These are phyloP conservation scores for Lepiota subincarnata DNA, from an alignment of 768 basidiomycete genomes.

Conservation along the genomic window DNA sequence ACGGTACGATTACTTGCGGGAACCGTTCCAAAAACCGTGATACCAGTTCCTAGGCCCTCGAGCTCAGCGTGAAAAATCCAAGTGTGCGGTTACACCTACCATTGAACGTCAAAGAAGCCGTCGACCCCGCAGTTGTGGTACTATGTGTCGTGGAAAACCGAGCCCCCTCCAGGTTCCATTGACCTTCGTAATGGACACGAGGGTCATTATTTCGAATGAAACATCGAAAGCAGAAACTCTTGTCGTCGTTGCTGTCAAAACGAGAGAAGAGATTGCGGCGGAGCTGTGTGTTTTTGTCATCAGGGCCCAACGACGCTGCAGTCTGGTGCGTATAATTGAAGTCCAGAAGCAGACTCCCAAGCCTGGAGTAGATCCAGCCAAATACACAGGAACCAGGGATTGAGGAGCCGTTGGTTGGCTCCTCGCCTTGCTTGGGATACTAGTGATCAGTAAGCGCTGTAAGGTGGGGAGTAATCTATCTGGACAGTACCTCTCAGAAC, in stretches of 20 bases:
- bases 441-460: neutral
- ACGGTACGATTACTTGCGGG: conserved; percentile 31
- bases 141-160: conserved; percentile 32
- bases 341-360: neutral
- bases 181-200: conserved; percentile 29
- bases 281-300: neutral
- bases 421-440: conserved; percentile 1
- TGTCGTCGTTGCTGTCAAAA: neutral
- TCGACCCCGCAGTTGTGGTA: conserved; percentile 28
- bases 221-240: conserved; percentile 16
- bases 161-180: conserved; percentile 29
- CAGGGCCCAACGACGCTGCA: neutral
- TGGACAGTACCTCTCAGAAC: conserved; percentile 7
- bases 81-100: conserved; percentile 23
- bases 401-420: neutral
- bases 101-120: conserved; percentile 32
- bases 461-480: neutral
- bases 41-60: conserved; percentile 34
- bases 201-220: conserved; percentile 33
- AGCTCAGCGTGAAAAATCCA: neutral
- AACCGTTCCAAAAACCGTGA: conserved; percentile 43
- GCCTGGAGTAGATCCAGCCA: neutral
- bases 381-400: neutral
- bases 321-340: neutral
- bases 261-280: neutral